These are phyloP conservation scores for Chernovozyma aurita DNA, from an alignment of 1,139 yeast species.

Conservation along the genomic window DNA sequence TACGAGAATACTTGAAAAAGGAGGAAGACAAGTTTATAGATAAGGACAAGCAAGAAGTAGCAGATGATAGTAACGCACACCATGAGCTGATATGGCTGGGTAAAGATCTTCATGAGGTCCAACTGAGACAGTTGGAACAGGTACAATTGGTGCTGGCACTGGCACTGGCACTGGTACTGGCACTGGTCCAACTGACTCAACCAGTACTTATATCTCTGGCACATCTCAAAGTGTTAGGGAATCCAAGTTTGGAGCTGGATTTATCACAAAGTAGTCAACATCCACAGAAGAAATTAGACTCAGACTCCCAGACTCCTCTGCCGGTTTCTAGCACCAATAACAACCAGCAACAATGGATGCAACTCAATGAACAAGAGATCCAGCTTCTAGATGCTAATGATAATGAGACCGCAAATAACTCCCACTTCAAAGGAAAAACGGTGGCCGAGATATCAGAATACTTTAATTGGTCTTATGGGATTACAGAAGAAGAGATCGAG, in stretches of 20 bases:
- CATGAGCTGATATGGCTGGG: neutral
- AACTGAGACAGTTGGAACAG: neutral
- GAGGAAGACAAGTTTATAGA: constrained; percentile 20
- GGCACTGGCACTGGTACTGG: no score
- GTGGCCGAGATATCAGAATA: constrained; percentile 34
- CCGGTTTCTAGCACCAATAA: no score
- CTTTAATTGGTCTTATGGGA: constrained; percentile 62
- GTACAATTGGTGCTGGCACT: neutral
- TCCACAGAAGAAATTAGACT: neutral
- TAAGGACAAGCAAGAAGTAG: neutral
- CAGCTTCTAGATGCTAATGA: neutral
- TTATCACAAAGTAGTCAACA: neutral
- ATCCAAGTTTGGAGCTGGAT: neutral
- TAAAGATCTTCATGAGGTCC: neutral
- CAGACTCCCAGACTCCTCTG: neutral
- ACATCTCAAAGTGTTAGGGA: no score
- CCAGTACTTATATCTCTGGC: no score
- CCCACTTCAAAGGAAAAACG: constrained; percentile 31
- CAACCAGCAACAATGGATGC: neutral
- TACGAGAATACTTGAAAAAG: constrained; percentile 19
- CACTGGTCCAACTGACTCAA: no score
- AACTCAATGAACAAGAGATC: neutral
- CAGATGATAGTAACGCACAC: neutral
- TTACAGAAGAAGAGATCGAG: constrained; percentile 65
- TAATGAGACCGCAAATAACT: constrained; percentile 19